Percentiles rank a stretch among this genome's conserved stretches.
These are phyloP conservation scores for Lathyrus aphaca DNA, from an alignment of 306 rosid genomes.

Conservation along the genomic window DNA sequence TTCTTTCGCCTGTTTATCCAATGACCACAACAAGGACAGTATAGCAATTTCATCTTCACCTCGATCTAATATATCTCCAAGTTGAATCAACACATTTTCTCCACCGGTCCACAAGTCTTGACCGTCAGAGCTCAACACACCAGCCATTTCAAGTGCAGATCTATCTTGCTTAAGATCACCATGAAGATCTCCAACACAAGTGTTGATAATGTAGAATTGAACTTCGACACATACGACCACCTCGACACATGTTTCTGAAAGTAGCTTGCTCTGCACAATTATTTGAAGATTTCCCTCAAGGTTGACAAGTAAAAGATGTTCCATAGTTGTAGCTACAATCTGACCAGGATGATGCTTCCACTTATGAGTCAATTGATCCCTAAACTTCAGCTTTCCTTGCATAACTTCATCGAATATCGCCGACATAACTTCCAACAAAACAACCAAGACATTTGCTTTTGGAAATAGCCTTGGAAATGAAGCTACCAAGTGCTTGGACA, in stretches of 20 bases:
- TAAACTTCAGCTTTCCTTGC: no score
- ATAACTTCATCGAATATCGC: no score
- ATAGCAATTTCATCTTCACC: constrained; percentile 97
- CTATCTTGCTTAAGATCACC: constrained; percentile 87
- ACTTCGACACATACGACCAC: no score
- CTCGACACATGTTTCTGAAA: no score
- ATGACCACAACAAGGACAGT: constrained; percentile 79
- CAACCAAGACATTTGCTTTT: no score
- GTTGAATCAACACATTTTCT: constrained; percentile 83
- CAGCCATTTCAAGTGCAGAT: constrained; percentile 89
- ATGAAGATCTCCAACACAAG: constrained; percentile 98
- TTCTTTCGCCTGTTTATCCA: constrained; percentile 80
- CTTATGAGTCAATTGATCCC: no score
- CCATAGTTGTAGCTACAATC: no score
- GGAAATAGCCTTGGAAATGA: constrained; percentile 52
- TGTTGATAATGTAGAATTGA: no score
- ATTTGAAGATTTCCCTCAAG: constrained; percentile 94
- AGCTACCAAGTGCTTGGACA: constrained; percentile 57
- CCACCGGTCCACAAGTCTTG: constrained; percentile 90
- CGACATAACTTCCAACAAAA: no score
- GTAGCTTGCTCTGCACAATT: constrained; percentile 96
- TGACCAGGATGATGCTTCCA: no score
- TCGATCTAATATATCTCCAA: constrained; percentile 94
- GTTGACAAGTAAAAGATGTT: constrained; percentile 89
- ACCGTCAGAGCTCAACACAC: constrained; percentile 79